These are phyloP conservation scores for Mycena kentingensis DNA, from an alignment of 768 basidiomycete species.

Conservation along the genomic window DNA sequence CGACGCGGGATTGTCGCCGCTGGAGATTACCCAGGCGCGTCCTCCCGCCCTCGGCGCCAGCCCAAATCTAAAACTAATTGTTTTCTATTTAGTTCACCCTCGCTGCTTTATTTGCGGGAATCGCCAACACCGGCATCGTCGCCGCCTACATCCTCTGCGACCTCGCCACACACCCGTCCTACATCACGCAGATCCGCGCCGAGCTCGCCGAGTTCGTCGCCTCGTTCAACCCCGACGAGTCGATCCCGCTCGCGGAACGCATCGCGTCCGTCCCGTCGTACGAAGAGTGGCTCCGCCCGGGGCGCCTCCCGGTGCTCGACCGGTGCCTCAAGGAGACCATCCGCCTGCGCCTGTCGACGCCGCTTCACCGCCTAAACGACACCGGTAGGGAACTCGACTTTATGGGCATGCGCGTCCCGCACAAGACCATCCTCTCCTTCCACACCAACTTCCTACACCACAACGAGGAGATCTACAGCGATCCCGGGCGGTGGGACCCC, in stretches of 20 bases:
- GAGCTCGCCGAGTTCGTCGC: conserved; percentile 21
- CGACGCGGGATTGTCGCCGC: neutral
- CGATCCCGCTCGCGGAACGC: conserved; percentile 4
- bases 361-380: conserved; percentile 8
- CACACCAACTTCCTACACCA: conserved; percentile 6
- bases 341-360: conserved; percentile 5
- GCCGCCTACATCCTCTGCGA: conserved; percentile 18
- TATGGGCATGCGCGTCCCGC: neutral
- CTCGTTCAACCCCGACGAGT: conserved; percentile 1
- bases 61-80: neutral
- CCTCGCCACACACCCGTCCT: conserved; percentile 25
- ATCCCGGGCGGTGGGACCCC: neutral
- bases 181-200: conserved; percentile 23
- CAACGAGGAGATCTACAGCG: neutral
- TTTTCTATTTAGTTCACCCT: conserved; percentile 1
- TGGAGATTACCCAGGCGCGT: conserved; percentile 6
- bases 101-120: conserved; percentile 6
- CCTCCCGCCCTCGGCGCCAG: neutral
- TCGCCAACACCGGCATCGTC: conserved; percentile 4
- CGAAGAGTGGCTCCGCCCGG: conserved; percentile 4
- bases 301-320: conserved; percentile 1
- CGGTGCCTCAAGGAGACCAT: conserved; percentile 11
- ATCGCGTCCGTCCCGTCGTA: conserved; percentile 4
- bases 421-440: neutral
- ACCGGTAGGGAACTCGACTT: conserved; percentile 4